Conservation (phyloP, 352 stramenopile species). For the Achlya hypogyna region DNA sequence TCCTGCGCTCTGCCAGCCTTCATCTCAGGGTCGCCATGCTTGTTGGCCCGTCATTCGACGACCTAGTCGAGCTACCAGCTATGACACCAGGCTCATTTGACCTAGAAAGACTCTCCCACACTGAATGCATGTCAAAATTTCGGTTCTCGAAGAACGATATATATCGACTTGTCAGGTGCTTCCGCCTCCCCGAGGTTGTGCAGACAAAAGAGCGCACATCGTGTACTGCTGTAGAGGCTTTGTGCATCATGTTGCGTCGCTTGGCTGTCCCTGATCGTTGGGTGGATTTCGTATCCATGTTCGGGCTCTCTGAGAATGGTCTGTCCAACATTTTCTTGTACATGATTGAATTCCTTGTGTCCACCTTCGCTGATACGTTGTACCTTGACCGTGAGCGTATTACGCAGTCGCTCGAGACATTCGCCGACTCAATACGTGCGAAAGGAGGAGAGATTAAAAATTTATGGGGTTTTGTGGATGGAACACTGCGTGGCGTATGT, state of each 20-base stretch:
- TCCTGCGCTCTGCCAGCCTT: too few relatives aligned
- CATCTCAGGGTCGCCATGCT: too few relatives aligned
- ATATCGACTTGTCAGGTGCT: background rate
- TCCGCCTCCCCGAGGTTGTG: background rate
- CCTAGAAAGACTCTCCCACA: too few relatives aligned
- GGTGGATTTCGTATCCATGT: background rate
- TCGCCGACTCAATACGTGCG: background rate
- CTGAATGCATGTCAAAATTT: background rate
- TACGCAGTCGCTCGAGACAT: background rate
- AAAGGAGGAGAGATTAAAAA: conserved; percentile 8
- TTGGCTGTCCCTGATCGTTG: conserved; percentile 9
- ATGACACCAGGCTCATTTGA: too few relatives aligned
- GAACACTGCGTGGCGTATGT: background rate
- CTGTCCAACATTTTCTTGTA: conserved; percentile 12
- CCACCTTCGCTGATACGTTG: background rate
- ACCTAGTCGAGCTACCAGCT: too few relatives aligned
- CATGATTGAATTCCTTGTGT: background rate
- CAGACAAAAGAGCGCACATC: background rate
- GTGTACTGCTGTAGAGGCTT: background rate
- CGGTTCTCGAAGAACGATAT: background rate
- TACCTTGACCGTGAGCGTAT: conserved; percentile 2
- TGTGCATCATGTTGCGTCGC: conserved; percentile 11
- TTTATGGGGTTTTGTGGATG: conserved; percentile 4
- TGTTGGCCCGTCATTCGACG: too few relatives aligned
- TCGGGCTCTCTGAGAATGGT: background rate